Evolutionary conservation across 129 eudicot genomes (phyloP).

Genomic region (Smallanthus sonchifolius): DNA sequence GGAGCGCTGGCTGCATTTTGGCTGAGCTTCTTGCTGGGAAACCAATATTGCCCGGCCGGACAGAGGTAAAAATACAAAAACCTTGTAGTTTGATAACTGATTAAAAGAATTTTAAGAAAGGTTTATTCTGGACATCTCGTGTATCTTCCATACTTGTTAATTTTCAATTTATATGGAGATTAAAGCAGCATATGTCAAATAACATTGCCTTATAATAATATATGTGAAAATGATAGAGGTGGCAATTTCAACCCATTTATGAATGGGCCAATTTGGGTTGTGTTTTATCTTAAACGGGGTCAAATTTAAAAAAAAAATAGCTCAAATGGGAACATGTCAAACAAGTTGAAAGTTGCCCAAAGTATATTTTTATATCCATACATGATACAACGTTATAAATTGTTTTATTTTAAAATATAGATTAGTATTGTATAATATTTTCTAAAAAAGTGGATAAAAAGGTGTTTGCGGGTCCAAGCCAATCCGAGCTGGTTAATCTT

Average conservation of each 20-base stretch:
- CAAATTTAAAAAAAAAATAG: not conserved
- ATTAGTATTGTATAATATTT: not conserved
- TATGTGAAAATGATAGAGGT: not conserved
- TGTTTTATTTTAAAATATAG: not conserved
- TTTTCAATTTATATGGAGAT: not conserved
- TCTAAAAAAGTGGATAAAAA: not conserved
- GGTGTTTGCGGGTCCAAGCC: not conserved
- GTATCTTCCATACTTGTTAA: not conserved
- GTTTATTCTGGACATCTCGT: not conserved
- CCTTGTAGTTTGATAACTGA: not conserved
- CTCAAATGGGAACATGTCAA: not conserved
- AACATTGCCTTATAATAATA: not conserved
- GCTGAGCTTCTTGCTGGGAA: conserved; percentile 43
- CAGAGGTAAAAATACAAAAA: conserved; percentile 23
- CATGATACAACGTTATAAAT: not conserved
- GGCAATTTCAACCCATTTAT: not conserved
- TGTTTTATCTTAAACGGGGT: not conserved
- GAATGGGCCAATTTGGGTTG: not conserved
- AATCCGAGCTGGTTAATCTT: not conserved
- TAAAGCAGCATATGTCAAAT: not conserved
- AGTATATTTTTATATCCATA: not conserved
- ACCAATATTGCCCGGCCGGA: conserved; percentile 38
- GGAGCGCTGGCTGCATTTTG: conserved; percentile 50
- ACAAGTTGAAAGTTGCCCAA: not conserved
- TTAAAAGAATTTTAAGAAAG: not conserved